Conservation (phyloP, 129 eudicot genomes). For the Flaveria brownii region DNA sequence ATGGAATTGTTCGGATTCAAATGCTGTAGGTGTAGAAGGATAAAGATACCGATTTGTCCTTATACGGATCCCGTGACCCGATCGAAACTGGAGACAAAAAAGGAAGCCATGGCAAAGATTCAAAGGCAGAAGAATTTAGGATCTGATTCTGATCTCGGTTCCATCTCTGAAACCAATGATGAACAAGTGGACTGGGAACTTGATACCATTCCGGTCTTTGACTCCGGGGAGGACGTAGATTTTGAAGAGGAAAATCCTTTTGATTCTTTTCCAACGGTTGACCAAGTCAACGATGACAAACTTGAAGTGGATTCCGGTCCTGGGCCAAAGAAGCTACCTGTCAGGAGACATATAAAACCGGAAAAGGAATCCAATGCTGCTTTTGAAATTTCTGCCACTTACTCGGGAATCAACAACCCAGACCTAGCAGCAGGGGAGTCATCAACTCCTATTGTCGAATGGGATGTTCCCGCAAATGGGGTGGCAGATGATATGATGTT, state of each 20-base stretch:
- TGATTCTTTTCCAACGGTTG: slow-evolving; percentile 47
- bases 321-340: slow-evolving; percentile 69
- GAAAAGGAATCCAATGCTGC: slow-evolving; percentile 38
- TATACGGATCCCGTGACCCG: slow-evolving; percentile 43
- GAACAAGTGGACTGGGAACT: slow-evolving; percentile 39
- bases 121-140: slow-evolving; percentile 38
- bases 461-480: slow-evolving; percentile 61
- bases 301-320: slow-evolving; percentile 24
- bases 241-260: slow-evolving; percentile 41
- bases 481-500: slow-evolving; percentile 58
- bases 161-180: slow-evolving; percentile 30
- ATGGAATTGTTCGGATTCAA: slow-evolving; percentile 64
- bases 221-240: slow-evolving; percentile 32
- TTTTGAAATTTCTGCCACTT: slow-evolving; percentile 33
- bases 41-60: slow-evolving; percentile 69
- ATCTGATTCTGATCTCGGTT: slow-evolving; percentile 31
- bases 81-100: slow-evolving; percentile 43
- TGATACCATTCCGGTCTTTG: slow-evolving; percentile 29
- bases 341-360: slow-evolving; percentile 63
- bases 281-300: slow-evolving; percentile 40
- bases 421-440: slow-evolving; percentile 35
- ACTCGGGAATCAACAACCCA: slow-evolving; percentile 10
- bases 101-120: slow-evolving; percentile 28
- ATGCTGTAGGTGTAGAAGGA: slow-evolving; percentile 89
- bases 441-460: slow-evolving; percentile 45